Conservation (phyloP, 2,329 filamentous ascomycete genomes). For the Didymella keratinophila region DNA sequence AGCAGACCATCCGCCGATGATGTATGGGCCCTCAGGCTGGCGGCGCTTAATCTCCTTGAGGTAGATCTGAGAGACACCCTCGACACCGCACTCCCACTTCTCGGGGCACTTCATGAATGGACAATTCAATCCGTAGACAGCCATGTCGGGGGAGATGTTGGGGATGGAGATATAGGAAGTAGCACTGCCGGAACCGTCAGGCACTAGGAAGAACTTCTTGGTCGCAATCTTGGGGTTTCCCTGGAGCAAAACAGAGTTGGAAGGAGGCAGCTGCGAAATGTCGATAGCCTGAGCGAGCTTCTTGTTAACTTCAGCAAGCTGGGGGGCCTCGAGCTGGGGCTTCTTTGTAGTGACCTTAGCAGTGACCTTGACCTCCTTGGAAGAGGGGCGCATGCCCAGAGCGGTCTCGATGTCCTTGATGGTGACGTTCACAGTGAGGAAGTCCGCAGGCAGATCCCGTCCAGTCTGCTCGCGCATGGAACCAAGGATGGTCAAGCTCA, state of each 20-base stretch:
- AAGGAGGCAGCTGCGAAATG: slow-evolving; percentile 55
- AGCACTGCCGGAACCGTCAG: slow-evolving; percentile 65
- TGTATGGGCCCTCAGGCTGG: slow-evolving; percentile 69
- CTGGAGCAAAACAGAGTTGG: slow-evolving; percentile 65
- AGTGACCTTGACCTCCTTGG: slow-evolving; percentile 47
- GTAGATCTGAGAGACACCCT: slow-evolving; percentile 70
- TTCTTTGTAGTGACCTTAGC: slow-evolving; percentile 32
- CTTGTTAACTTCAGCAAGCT: slow-evolving; percentile 59
- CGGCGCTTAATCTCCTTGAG: slow-evolving; percentile 74
- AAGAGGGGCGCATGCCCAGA: slow-evolving; percentile 63
- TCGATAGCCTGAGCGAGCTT: slow-evolving; percentile 53
- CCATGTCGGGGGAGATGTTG: slow-evolving; percentile 60
- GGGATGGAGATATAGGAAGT: slow-evolving; percentile 72
- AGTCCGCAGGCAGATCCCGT: slow-evolving; percentile 59
- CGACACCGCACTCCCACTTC: slow-evolving; percentile 70
- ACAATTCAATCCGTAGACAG: slow-evolving; percentile 68
- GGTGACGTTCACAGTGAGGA: slow-evolving; percentile 67
- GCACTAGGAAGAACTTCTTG: slow-evolving; percentile 62
- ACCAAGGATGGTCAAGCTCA: slow-evolving; percentile 61
- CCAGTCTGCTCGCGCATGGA: slow-evolving; percentile 61
- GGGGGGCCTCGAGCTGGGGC: slow-evolving; percentile 51
- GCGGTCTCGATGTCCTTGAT: slow-evolving; percentile 71
- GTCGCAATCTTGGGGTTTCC: slow-evolving; percentile 64
- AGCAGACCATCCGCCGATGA: slow-evolving; percentile 64
- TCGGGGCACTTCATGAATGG: slow-evolving; percentile 75